Evolutionary conservation across 2,329 filamentous ascomycete genomes (phyloP).

Genomic region (Lojkania enalia): DNA sequence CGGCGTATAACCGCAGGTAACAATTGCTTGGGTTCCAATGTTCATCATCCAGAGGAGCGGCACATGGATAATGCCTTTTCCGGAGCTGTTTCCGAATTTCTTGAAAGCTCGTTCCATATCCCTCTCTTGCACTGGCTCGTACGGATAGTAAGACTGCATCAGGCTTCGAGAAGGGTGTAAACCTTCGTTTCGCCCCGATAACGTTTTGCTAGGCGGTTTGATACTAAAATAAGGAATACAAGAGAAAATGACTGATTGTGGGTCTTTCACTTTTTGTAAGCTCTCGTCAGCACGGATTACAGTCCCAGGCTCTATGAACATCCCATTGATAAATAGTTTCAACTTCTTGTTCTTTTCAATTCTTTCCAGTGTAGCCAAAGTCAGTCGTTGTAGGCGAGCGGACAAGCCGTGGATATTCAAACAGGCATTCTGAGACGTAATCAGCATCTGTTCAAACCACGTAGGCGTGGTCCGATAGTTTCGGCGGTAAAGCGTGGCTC

Average conservation of each 20-base stretch:
- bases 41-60: conserved; percentile 38
- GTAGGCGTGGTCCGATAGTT: background rate
- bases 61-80: conserved; percentile 29
- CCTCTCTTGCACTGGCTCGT: conserved; percentile 33
- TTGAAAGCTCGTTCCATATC: conserved; percentile 16
- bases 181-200: conserved; percentile 7
- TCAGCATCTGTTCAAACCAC: conserved; percentile 3
- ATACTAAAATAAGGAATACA: conserved; percentile 35
- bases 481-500: background rate
- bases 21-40: conserved; percentile 26
- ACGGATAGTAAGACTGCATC: conserved; percentile 39
- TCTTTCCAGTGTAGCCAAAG: conserved; percentile 20
- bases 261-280: conserved; percentile 16
- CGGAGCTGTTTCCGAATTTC: conserved; percentile 6
- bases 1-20: conserved; percentile 32
- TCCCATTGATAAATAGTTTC: conserved; percentile 28
- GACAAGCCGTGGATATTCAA: conserved; percentile 23
- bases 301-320: conserved; percentile 41
- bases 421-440: conserved; percentile 21
- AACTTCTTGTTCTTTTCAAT: conserved; percentile 29
- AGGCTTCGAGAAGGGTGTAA: conserved; percentile 29
- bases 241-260: conserved; percentile 33
- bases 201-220: conserved; percentile 9
- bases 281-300: conserved; percentile 34
- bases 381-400: conserved; percentile 20